Evolutionary conservation across 306 rosid species (phyloP).

Genomic region (Chamaecrista fasciculata): DNA sequence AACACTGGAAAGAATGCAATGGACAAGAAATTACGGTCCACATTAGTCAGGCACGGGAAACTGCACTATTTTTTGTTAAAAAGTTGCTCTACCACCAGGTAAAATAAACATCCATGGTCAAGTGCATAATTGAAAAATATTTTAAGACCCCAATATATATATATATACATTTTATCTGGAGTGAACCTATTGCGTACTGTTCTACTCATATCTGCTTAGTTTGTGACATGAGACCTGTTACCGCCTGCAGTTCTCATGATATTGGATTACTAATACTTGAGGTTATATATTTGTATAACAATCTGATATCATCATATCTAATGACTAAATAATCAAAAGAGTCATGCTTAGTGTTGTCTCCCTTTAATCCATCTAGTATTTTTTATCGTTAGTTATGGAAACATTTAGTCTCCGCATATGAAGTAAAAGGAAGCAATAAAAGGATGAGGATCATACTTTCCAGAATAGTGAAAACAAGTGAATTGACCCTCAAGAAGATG

Average conservation of each 20-base stretch:
- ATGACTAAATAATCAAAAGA: background rate
- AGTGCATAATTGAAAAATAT: background rate
- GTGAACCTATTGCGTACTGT: background rate
- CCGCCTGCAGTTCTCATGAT: background rate
- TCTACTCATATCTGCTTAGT: background rate
- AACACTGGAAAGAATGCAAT: slow-evolving; percentile 50
- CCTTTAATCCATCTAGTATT: background rate
- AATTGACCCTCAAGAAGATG: slow-evolving; percentile 49
- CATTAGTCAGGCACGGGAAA: slow-evolving; percentile 16
- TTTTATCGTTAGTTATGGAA: slow-evolving; percentile 2
- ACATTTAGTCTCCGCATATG: background rate
- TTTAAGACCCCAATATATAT: background rate
- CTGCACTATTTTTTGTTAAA: background rate
- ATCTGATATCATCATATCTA: background rate
- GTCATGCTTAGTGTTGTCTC: background rate
- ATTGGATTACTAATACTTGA: background rate
- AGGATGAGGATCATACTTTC: slow-evolving; percentile 47
- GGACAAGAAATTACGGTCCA: slow-evolving; percentile 18
- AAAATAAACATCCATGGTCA: background rate
- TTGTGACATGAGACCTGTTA: background rate
- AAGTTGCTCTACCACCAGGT: background rate
- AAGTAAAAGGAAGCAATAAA: slow-evolving; percentile 27
- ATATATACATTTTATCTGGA: background rate
- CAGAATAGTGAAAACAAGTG: slow-evolving; percentile 50
- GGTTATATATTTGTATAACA: background rate